Evolutionary conservation across 1,284 basidiomycete species (phyloP).

Genomic region (Stygiomarasmius scandens): DNA sequence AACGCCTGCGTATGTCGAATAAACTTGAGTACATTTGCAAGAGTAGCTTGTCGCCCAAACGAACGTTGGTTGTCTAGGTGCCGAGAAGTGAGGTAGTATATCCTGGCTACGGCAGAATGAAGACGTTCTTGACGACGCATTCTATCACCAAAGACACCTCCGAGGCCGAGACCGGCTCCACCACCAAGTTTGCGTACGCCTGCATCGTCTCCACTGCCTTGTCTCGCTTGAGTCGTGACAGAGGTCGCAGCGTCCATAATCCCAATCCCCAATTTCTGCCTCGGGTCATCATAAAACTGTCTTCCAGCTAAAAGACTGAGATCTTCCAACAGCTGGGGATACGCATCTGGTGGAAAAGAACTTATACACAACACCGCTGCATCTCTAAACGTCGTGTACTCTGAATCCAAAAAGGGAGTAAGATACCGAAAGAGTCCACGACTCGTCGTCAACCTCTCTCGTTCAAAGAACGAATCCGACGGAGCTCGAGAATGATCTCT

Average conservation of each 20-base stretch:
- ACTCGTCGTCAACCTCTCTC: conserved; percentile 77
- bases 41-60: conserved; percentile 69
- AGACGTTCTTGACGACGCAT: conserved; percentile 79
- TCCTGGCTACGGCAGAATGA: conserved; percentile 88
- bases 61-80: conserved; percentile 75
- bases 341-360: conserved; percentile 77
- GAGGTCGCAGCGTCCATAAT: conserved; percentile 25
- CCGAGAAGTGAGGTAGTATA: conserved; percentile 85
- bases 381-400: conserved; percentile 83
- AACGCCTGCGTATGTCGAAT: conserved; percentile 83
- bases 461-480: conserved; percentile 72
- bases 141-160: conserved; percentile 49
- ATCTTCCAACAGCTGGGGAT: conserved; percentile 84
- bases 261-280: conserved; percentile 47
- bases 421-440: conserved; percentile 85
- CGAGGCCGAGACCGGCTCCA: conserved; percentile 54
- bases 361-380: conserved; percentile 88
- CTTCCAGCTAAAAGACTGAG: conserved; percentile 79
- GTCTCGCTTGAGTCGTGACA: too few relatives aligned
- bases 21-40: conserved; percentile 84
- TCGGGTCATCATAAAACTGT: conserved; percentile 80
- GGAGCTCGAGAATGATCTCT: conserved; percentile 74
- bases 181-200: conserved; percentile 69
- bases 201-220: not conserved
- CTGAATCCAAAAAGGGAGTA: conserved; percentile 86